Percentiles rank a stretch among this genome's conserved stretches.
phyloP scores from a whole-genome alignment of 768 basidiomycete species.

The Dioszegia aurantiaca region DNA sequence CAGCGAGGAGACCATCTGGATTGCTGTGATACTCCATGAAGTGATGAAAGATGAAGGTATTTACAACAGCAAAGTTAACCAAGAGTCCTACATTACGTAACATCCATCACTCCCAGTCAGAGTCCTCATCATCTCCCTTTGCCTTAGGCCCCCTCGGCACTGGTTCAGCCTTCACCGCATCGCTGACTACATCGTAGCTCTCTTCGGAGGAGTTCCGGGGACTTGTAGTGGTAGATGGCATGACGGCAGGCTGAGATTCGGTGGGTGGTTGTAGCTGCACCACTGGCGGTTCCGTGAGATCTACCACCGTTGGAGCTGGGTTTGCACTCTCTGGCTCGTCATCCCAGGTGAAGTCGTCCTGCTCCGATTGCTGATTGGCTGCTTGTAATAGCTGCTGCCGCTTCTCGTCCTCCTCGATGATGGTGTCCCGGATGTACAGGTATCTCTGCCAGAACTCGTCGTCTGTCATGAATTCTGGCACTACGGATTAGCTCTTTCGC shows the following conservation, averaged over 20 bases:
- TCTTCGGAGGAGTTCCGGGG: slow-evolving; percentile 34
- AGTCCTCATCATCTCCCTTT: slow-evolving; percentile 40
- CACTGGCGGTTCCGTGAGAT: too few species aligned
- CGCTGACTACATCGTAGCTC: slow-evolving; percentile 49
- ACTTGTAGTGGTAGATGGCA: slow-evolving; percentile 4
- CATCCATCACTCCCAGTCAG: slow-evolving; percentile 46
- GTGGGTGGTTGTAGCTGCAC: too few species aligned
- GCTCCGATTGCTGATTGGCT: slow-evolving; percentile 27
- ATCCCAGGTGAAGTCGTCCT: slow-evolving; percentile 52
- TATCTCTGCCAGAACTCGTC: slow-evolving; percentile 52
- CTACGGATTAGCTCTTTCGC: slow-evolving; percentile 23
- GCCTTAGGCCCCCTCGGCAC: too few species aligned
- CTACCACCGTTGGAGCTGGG: too few species aligned
- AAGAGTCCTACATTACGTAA: background rate
- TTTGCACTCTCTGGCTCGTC: slow-evolving; percentile 47
- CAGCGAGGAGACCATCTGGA: slow-evolving; percentile 17
- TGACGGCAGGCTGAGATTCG: too few species aligned
- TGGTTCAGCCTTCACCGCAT: too few species aligned
- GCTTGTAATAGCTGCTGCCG: slow-evolving; percentile 42
- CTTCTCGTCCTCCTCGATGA: slow-evolving; percentile 47
- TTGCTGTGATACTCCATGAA: too few species aligned
- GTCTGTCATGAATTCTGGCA: slow-evolving; percentile 43
- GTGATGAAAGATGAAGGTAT: too few species aligned
- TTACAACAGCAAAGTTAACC: background rate
- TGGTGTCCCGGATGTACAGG: slow-evolving; percentile 50